A percentile compares a stretch with the other conserved stretches of the same genome.
phyloP scores from a whole-genome alignment of 306 rosid genomes.

The Astragalus glycyphyllos region DNA sequence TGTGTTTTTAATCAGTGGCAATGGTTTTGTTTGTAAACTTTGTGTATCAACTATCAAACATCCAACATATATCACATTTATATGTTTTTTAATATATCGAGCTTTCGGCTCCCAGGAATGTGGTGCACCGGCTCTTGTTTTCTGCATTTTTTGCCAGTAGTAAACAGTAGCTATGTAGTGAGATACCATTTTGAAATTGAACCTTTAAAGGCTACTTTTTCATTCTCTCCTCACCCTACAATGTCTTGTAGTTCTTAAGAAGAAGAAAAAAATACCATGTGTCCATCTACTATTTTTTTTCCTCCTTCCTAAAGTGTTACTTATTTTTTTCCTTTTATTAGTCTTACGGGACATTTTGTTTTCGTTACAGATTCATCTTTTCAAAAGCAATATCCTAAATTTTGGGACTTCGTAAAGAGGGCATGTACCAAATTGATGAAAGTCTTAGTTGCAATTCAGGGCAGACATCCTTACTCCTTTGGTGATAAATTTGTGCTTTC shows the following conservation, averaged over 20 bases:
- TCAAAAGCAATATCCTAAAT: conserved; percentile 71
- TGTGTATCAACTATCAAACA: neutral
- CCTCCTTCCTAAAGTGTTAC: conserved; percentile 24
- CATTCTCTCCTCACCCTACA: conserved; percentile 11
- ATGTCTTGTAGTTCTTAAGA: neutral
- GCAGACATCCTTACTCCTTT: conserved; percentile 90
- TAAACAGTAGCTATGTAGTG: neutral
- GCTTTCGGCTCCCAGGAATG: conserved; percentile 15
- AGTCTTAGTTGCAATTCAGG: conserved; percentile 86
- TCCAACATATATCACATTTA: conserved; percentile 23
- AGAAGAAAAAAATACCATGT: conserved; percentile 23
- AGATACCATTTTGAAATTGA: conserved; percentile 31
- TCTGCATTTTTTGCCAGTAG: conserved; percentile 9
- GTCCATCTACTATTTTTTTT: conserved; percentile 27
- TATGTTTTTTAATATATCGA: conserved; percentile 28
- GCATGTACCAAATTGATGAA: conserved; percentile 89
- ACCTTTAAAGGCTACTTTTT: conserved; percentile 19
- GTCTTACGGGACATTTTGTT: conserved; percentile 35
- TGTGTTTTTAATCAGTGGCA: neutral
- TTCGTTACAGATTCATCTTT: conserved; percentile 79
- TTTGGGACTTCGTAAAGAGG: conserved; percentile 81
- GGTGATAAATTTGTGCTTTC: conserved; percentile 88
- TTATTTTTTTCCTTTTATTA: conserved; percentile 37
- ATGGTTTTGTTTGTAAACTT: conserved; percentile 10
- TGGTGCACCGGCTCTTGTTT: neutral